These are phyloP conservation scores for Basidioascus undulatus DNA, from an alignment of 768 basidiomycete species.

Conservation along the genomic window DNA sequence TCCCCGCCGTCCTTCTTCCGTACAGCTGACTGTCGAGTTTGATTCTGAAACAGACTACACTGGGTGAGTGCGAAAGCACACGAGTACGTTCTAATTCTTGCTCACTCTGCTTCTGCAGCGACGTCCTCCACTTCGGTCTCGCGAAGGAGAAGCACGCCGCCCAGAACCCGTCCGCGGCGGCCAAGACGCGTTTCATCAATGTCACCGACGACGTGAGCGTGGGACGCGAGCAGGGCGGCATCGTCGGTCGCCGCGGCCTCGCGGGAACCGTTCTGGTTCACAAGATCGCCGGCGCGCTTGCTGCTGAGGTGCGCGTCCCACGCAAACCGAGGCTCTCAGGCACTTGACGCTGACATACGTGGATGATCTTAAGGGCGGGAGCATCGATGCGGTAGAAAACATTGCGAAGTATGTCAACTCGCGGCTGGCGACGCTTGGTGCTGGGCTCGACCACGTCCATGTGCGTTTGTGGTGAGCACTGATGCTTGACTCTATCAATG, in stretches of 20 bases:
- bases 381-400: slow-evolving; percentile 17
- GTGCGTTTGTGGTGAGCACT: slow-evolving; percentile 8
- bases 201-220: slow-evolving; percentile 20
- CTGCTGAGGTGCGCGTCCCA: too few relatives aligned
- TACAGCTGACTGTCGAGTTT: too few relatives aligned
- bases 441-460: slow-evolving; percentile 22
- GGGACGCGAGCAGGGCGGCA: slow-evolving; percentile 16
- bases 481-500: too few relatives aligned
- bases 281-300: slow-evolving; percentile 21
- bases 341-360: too few relatives aligned
- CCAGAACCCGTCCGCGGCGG: slow-evolving; percentile 11
- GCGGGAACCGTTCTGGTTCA: slow-evolving; percentile 22
- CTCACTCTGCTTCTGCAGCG: too few relatives aligned
- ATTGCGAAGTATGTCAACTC: slow-evolving; percentile 15
- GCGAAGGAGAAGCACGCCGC: slow-evolving; percentile 15
- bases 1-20: too few relatives aligned
- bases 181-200: slow-evolving; percentile 16
- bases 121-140: slow-evolving; percentile 22
- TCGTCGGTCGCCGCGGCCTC: slow-evolving; percentile 22
- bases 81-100: too few relatives aligned
- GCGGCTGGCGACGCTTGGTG: slow-evolving; percentile 19
- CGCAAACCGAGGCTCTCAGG: too few relatives aligned
- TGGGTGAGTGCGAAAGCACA: too few relatives aligned
- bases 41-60: too few relatives aligned
- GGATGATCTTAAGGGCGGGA: too few relatives aligned